Evolutionary conservation across 495 filamentous ascomycete species (phyloP).

Genomic region (Monascus purpureus): DNA sequence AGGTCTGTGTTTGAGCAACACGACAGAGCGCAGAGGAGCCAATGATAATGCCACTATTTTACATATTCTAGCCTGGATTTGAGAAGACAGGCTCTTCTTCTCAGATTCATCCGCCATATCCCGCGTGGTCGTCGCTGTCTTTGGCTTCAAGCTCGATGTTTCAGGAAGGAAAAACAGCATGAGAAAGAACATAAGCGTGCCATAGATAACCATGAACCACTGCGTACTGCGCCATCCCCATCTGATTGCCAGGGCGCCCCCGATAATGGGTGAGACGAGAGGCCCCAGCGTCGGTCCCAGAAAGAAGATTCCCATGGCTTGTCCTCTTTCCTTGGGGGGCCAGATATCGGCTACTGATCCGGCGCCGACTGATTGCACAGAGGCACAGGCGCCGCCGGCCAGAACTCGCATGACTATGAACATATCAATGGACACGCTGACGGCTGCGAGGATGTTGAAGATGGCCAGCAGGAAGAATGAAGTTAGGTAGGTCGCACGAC

Average conservation of each 20-base stretch:
- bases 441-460: slow-evolving; percentile 46
- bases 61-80: not conserved
- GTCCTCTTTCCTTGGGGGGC: slow-evolving; percentile 1
- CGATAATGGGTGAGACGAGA: slow-evolving; percentile 5
- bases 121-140: not conserved
- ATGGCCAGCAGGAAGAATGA: slow-evolving; percentile 61
- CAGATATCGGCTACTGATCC: slow-evolving; percentile 5
- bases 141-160: slow-evolving; percentile 1
- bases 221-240: slow-evolving; percentile 5
- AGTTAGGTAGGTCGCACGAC: slow-evolving; percentile 56
- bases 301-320: slow-evolving; percentile 6
- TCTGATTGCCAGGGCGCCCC: slow-evolving; percentile 3
- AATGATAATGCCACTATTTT: not conserved
- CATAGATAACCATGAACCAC: slow-evolving; percentile 5
- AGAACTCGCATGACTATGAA: slow-evolving; percentile 50
- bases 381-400: not conserved
- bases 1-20: not conserved
- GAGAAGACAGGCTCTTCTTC: not conserved
- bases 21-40: not conserved
- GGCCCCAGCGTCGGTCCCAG: slow-evolving; percentile 6
- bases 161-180: slow-evolving; percentile 10
- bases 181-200: not conserved
- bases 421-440: slow-evolving; percentile 55
- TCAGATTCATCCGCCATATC: not conserved
- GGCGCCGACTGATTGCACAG: slow-evolving; percentile 5